phyloP scores from a whole-genome alignment of 176 grass and related monocot genomes.

The Zea mays region DNA sequence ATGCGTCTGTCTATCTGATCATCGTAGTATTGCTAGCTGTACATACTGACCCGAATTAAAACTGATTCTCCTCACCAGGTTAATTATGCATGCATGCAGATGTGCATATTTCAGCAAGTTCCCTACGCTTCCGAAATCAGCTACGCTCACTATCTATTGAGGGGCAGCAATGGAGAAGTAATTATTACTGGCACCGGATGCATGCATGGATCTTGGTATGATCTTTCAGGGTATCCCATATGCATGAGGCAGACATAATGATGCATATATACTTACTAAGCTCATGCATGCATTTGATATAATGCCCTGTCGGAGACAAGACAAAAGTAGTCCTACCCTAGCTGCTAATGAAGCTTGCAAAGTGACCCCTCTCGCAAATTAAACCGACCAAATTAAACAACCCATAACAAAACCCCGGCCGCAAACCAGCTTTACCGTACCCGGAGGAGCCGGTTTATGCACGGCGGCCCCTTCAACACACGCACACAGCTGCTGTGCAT shows the following conservation, averaged over 20 bases:
- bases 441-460: conserved; percentile 31
- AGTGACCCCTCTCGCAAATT: no score
- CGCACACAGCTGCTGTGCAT: conserved; percentile 36
- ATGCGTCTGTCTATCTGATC: no score
- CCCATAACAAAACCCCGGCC: no score
- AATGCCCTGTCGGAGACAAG: conserved; percentile 43
- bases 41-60: background rate
- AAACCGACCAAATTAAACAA: no score
- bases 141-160: no score
- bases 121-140: background rate
- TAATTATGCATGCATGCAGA: background rate
- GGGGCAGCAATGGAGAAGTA: background rate
- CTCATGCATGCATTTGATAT: conserved; percentile 22
- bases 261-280: background rate
- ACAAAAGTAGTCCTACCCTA: conserved; percentile 46
- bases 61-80: background rate
- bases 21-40: no score
- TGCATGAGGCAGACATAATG: conserved; percentile 31
- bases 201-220: conserved; percentile 9
- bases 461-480: conserved; percentile 15
- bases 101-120: background rate
- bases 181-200: conserved; percentile 5
- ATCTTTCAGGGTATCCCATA: conserved; percentile 32
- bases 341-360: conserved; percentile 41
- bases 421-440: no score